Evolutionary conservation across 1,284 basidiomycete species (phyloP), one percentile per base, ranked within the genome.

Genomic region (Schizophyllum amplum): DNA sequence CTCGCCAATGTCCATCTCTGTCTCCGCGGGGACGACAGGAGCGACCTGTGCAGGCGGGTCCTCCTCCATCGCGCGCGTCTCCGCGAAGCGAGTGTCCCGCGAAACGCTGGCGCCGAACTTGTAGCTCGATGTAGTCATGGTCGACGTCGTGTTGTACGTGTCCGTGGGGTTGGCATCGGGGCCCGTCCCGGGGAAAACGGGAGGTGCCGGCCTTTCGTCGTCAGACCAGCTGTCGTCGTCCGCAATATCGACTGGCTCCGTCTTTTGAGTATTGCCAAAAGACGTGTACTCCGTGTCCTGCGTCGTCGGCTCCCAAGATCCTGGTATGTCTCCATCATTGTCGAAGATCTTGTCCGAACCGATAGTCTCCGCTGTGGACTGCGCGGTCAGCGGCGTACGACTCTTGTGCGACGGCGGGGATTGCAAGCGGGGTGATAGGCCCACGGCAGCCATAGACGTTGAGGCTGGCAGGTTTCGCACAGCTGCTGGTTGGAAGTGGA

Each of bases 171-270:
- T 75, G 60, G 78, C 83, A 60, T 87, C 86, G 53, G 79, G 75
- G 70, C 59, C 72, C 66, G 55, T 71, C 62, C 57, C 66, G 54
- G 51, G 69, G 17, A 71, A 80, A 86, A 87, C 88, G 58, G 79
- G 72, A 5, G 72, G 72, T 6, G 72, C 75, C 25, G 75, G 70
- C 63, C 82, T 84, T 60, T 84, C 84, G 48, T 86, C 81, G 47
- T 86, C 69, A 9, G 81, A 83, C 85, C 86, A 90, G 65, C 84
- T 87, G 63, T 87, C 85, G 52, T 87, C 83, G 27, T 83, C 83
- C 56, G 83, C 81, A 26, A 73, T 58, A 47, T 69, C 59, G 51
- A 68, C 67, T 27, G 62, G 61, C 20, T 67, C 66, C 61, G 71
- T 62, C 57, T 77, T 70, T 21, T n/a, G n/a, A n/a, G 71, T 66